phyloP scores from a whole-genome alignment of 352 stramenopile genomes.

The Globisporangium cederbergense region DNA sequence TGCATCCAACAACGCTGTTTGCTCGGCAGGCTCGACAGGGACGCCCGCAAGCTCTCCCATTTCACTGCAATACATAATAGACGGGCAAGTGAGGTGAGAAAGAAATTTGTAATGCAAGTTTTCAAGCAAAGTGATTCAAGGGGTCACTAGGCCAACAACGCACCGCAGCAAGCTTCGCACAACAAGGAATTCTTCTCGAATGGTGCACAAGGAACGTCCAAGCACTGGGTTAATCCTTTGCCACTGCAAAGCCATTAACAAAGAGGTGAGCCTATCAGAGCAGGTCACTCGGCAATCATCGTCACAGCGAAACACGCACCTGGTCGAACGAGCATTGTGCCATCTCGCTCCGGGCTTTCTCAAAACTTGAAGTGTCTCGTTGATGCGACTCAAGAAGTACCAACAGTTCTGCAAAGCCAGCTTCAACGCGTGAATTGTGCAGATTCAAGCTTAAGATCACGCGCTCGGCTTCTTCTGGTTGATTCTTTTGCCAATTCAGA shows the following conservation, averaged over 20 bases:
- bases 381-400: slow-evolving; percentile 4
- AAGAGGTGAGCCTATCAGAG: background rate
- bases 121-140: background rate
- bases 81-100: background rate
- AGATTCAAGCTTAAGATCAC: slow-evolving; percentile 34
- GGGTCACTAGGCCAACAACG: background rate
- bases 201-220: slow-evolving; percentile 38
- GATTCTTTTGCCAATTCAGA: slow-evolving; percentile 30
- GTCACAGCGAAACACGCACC: slow-evolving; percentile 23
- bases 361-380: background rate
- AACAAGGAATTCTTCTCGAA: slow-evolving; percentile 73
- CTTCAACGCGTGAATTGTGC: slow-evolving; percentile 35
- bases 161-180: slow-evolving; percentile 83
- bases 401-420: slow-evolving; percentile 16
- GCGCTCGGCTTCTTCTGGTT: slow-evolving; percentile 26
- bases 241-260: slow-evolving; percentile 37
- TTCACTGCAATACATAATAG: slow-evolving; percentile 25
- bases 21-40: slow-evolving; percentile 90
- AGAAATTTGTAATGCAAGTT: background rate
- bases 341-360: slow-evolving; percentile 7
- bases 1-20: slow-evolving; percentile 91
- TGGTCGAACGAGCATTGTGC: slow-evolving; percentile 17
- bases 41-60: slow-evolving; percentile 90
- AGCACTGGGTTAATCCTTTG: slow-evolving; percentile 24
- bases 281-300: background rate